Evolutionary conservation across 2,329 filamentous ascomycete genomes (phyloP).

Genomic region (Blastomyces parvus): DNA sequence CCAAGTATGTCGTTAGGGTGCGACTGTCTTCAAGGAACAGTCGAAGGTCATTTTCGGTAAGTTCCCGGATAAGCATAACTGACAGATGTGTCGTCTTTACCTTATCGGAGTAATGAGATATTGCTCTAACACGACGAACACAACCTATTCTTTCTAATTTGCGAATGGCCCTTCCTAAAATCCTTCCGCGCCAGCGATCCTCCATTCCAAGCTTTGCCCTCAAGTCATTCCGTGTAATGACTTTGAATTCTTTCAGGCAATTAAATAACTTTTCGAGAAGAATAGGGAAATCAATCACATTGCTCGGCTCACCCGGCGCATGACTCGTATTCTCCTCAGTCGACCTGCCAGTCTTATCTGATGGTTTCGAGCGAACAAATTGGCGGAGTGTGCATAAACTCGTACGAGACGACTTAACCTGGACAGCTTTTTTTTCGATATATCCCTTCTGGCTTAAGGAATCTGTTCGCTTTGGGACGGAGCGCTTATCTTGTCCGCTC

Average conservation of each 20-base stretch:
- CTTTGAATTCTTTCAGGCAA: constrained; percentile 41
- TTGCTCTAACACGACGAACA: constrained; percentile 35
- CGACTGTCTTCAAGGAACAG: constrained; percentile 31
- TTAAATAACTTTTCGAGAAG: constrained; percentile 43
- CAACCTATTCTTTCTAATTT: constrained; percentile 40
- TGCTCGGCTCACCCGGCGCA: constrained; percentile 16
- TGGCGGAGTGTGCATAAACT: constrained; percentile 48
- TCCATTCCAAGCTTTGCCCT: constrained; percentile 38
- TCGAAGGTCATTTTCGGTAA: constrained; percentile 31
- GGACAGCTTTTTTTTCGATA: constrained; percentile 47
- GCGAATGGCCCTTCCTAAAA: constrained; percentile 36
- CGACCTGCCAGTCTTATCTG: constrained; percentile 9
- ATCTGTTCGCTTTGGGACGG: constrained; percentile 53
- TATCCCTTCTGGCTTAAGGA: constrained; percentile 49
- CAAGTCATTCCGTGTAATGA: constrained; percentile 46
- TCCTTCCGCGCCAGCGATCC: constrained; percentile 31
- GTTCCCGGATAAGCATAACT: constrained; percentile 37
- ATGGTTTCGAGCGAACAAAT: constrained; percentile 27
- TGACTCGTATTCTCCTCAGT: constrained; percentile 14
- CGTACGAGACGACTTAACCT: constrained; percentile 43
- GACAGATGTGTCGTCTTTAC: constrained; percentile 32
- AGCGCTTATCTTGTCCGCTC: constrained; percentile 56
- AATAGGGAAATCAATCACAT: constrained; percentile 40
- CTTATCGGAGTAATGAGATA: constrained; percentile 32
- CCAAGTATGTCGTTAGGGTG: constrained; percentile 21